Evolutionary conservation across 345 rosid species (phyloP).

Genomic region (Nasturtium officinale): DNA sequence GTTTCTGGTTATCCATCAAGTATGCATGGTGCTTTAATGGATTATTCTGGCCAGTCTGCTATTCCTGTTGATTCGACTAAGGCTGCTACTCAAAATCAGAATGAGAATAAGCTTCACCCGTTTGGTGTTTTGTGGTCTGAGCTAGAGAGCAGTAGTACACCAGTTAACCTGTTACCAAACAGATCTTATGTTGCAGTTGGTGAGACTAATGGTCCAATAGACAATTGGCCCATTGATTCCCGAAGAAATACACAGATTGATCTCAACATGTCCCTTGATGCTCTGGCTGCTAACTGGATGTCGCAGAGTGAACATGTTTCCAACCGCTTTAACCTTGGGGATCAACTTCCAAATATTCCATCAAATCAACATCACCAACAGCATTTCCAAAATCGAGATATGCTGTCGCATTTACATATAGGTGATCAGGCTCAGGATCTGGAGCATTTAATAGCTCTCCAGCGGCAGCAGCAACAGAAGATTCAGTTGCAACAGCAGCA

Average conservation of each 20-base stretch:
- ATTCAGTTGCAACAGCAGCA: conserved; percentile 49
- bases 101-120: conserved; percentile 58
- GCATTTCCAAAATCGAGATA: conserved; percentile 44
- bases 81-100: conserved; percentile 41
- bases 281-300: conserved; percentile 43
- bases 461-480: conserved; percentile 48
- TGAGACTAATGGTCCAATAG: conserved; percentile 44
- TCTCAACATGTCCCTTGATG: conserved; percentile 39
- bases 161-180: conserved; percentile 46
- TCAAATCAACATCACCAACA: conserved; percentile 49
- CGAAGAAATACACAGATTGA: conserved; percentile 40
- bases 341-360: conserved; percentile 38
- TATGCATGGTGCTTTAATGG: conserved; percentile 37
- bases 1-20: conserved; percentile 41
- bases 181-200: conserved; percentile 35
- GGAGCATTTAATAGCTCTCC: conserved; percentile 46
- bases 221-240: conserved; percentile 45
- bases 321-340: conserved; percentile 43
- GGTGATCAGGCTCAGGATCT: conserved; percentile 42
- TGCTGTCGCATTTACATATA: conserved; percentile 34
- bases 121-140: conserved; percentile 71
- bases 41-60: conserved; percentile 40
- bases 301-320: conserved; percentile 45
- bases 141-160: conserved; percentile 48
- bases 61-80: conserved; percentile 44